These are phyloP conservation scores for Heterobasidion annosum DNA, from an alignment of 1,284 basidiomycete genomes.

Conservation along the genomic window DNA sequence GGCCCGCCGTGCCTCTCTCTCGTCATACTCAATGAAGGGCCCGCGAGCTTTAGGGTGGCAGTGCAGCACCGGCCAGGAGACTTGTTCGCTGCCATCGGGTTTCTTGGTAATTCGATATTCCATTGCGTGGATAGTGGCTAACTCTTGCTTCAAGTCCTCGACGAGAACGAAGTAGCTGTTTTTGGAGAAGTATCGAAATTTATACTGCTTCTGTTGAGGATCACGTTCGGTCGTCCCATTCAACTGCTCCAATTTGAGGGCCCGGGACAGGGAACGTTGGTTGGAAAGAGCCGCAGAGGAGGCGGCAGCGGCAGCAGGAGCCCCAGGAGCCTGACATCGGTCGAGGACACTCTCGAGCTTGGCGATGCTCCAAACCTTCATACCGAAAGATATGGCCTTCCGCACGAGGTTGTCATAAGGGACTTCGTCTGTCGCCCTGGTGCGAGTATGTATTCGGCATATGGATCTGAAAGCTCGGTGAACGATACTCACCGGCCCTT, in stretches of 20 bases:
- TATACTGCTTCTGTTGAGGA: slow-evolving; percentile 77
- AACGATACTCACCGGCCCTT: slow-evolving; percentile 36
- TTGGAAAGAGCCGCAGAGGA: slow-evolving; percentile 2
- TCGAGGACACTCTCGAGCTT: slow-evolving; percentile 69
- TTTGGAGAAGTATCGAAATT: slow-evolving; percentile 85
- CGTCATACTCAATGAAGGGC: slow-evolving; percentile 67
- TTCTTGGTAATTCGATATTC: slow-evolving; percentile 49
- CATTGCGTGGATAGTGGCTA: slow-evolving; percentile 59
- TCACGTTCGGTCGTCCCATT: slow-evolving; percentile 92
- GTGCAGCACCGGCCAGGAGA: slow-evolving; percentile 62
- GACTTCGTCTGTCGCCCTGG: slow-evolving; percentile 13
- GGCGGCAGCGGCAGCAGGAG: slow-evolving; percentile 17
- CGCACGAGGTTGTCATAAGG: slow-evolving; percentile 41
- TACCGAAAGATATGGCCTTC: slow-evolving; percentile 71
- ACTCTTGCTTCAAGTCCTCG: slow-evolving; percentile 81
- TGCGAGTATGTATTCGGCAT: slow-evolving; percentile 1
- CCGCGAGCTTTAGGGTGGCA: slow-evolving; percentile 64
- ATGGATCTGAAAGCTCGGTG: not conserved
- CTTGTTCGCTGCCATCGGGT: slow-evolving; percentile 39
- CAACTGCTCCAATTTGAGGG: slow-evolving; percentile 83
- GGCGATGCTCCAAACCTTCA: slow-evolving; percentile 84
- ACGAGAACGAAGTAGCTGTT: slow-evolving; percentile 79
- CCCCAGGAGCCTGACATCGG: slow-evolving; percentile 40
- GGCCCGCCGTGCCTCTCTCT: slow-evolving; percentile 52
- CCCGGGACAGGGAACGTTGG: slow-evolving; percentile 41